These are phyloP conservation scores for Rhodamnia rubescens DNA, from an alignment of 345 rosid species.

Conservation along the genomic window DNA sequence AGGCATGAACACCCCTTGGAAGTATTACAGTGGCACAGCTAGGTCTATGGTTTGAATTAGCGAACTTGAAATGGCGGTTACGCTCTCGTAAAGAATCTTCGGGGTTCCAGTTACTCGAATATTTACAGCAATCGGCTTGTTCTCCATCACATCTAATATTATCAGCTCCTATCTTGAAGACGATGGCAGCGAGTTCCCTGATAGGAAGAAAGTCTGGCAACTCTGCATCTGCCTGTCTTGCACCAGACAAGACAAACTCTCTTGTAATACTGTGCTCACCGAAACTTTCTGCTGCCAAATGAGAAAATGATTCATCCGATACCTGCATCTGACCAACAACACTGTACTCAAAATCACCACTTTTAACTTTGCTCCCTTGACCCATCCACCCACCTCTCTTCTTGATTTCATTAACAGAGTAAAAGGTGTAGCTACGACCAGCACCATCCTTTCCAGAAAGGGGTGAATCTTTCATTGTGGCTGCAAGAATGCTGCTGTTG, in stretches of 20 bases:
- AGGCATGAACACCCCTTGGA: constrained; percentile 70
- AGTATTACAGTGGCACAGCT: constrained; percentile 34
- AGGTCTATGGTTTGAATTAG: constrained; percentile 4
- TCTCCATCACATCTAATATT: constrained; percentile 1
- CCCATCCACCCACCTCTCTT: constrained; percentile 56
- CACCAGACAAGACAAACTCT: constrained; percentile 55
- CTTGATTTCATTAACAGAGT: constrained; percentile 51
- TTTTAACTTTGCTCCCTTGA: constrained; percentile 46
- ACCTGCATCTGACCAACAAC: constrained; percentile 55
- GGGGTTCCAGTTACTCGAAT: background rate
- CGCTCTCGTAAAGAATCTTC: constrained; percentile 5
- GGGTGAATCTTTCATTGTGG: constrained; percentile 38
- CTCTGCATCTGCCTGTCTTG: constrained; percentile 22
- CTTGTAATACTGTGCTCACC: constrained; percentile 15
- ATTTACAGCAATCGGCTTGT: background rate
- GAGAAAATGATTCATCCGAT: constrained; percentile 12
- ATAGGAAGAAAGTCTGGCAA: constrained; percentile 10
- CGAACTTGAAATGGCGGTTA: constrained; percentile 11
- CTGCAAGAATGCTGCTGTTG: constrained; percentile 50
- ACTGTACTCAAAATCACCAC: constrained; percentile 36
- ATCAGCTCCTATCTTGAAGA: constrained; percentile 14
- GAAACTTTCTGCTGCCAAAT: constrained; percentile 13
- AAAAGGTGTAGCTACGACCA: constrained; percentile 38
- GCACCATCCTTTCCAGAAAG: constrained; percentile 30
- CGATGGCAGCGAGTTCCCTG: constrained; percentile 63